A percentile compares a stretch with the other conserved stretches of the same genome.
Conservation (phyloP, 768 basidiomycete genomes). For the Filobasidium wieringae region DNA sequence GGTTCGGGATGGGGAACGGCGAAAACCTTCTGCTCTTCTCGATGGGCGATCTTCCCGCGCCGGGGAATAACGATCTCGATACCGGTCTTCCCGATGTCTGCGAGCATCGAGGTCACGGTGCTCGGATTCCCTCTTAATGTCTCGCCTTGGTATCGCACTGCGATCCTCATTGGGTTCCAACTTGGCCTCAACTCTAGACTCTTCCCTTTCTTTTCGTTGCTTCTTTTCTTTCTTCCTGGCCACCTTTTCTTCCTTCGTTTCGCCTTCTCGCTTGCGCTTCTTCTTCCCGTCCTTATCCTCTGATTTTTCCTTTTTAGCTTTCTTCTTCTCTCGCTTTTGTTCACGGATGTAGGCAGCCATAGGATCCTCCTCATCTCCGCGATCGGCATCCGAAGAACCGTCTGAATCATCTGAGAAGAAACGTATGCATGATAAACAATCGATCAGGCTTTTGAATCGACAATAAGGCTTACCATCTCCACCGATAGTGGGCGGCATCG, state of each 20-base stretch:
- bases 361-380: slow-evolving; percentile 65
- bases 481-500: slow-evolving; percentile 58
- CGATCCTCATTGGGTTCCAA: background rate
- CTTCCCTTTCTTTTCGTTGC: slow-evolving; percentile 62
- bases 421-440: background rate
- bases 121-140: background rate
- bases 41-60: no score
- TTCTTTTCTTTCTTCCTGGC: slow-evolving; percentile 57
- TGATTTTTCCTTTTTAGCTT: slow-evolving; percentile 41
- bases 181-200: slow-evolving; percentile 12
- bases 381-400: slow-evolving; percentile 28
- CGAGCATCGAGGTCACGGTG: background rate
- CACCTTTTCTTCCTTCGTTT: slow-evolving; percentile 56
- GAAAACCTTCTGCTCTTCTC: no score
- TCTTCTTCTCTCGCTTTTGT: slow-evolving; percentile 45
- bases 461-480: slow-evolving; percentile 23
- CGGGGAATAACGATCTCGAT: background rate
- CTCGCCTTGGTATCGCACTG: background rate
- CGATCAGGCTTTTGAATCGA: background rate
- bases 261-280: slow-evolving; percentile 43
- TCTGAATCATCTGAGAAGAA: slow-evolving; percentile 6
- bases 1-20: background rate
- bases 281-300: slow-evolving; percentile 49
- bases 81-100: background rate
- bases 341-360: slow-evolving; percentile 86